Percentiles rank a stretch among this genome's conserved stretches.
phyloP scores from a whole-genome alignment of 2,329 filamentous ascomycete species.

The Aspergillus brasiliensis region DNA sequence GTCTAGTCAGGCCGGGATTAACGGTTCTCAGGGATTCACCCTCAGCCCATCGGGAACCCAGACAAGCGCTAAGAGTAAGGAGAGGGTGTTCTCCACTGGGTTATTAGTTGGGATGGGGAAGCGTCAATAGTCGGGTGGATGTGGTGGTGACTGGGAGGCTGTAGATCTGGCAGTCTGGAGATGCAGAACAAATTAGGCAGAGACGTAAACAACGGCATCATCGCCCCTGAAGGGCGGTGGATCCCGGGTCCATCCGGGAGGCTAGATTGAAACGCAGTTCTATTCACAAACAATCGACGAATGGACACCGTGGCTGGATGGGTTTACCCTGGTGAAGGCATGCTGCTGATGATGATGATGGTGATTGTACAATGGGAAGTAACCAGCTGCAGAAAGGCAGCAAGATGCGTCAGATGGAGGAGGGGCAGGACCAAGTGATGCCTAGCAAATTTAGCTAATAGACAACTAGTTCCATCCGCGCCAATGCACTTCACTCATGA shows the following conservation, averaged over 20 bases:
- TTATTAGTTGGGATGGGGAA: slow-evolving; percentile 19
- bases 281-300: background rate
- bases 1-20: slow-evolving; percentile 3
- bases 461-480: too few species aligned
- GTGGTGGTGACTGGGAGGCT: slow-evolving; percentile 9
- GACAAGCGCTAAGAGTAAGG: slow-evolving; percentile 11
- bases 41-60: background rate
- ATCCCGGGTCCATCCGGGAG: background rate
- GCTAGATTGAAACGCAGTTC: background rate
- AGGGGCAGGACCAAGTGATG: too few species aligned
- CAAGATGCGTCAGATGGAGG: too few species aligned
- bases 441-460: too few species aligned
- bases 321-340: too few species aligned
- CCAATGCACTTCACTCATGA: too few species aligned
- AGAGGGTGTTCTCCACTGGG: slow-evolving; percentile 16
- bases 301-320: too few species aligned
- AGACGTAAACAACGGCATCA: slow-evolving; percentile 14
- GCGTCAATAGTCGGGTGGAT: slow-evolving; percentile 17
- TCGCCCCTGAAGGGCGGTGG: slow-evolving; percentile 1
- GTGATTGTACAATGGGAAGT: too few species aligned
- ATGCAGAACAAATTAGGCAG: slow-evolving; percentile 23
- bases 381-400: too few species aligned
- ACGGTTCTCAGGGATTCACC: background rate
- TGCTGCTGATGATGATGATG: too few species aligned
- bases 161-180: slow-evolving; percentile 16